phyloP scores from a whole-genome alignment of 331 rosid genomes.

The Erythrophleum ivorense region DNA sequence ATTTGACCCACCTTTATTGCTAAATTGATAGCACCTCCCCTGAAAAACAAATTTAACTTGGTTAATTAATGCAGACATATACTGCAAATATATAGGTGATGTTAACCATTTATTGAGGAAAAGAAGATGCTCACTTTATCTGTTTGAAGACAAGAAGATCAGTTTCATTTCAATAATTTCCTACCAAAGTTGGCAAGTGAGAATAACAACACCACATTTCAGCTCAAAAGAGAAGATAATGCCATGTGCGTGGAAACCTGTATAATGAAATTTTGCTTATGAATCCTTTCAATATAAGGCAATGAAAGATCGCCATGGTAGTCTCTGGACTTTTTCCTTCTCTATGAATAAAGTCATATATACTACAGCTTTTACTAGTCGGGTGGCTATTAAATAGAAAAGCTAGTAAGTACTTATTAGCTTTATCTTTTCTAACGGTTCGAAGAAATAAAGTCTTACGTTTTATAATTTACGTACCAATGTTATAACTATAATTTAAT shows the following conservation, averaged over 20 bases:
- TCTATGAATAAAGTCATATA: too few species aligned
- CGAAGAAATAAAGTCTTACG: too few species aligned
- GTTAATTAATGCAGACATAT: too few species aligned
- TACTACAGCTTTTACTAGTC: too few species aligned
- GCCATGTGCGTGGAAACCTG: background rate
- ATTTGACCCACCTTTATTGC: background rate
- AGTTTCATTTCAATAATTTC: slow-evolving; percentile 13
- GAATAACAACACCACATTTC: slow-evolving; percentile 7
- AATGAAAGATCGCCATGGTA: background rate
- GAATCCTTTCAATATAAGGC: slow-evolving; percentile 33
- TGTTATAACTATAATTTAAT: too few species aligned
- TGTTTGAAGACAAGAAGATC: slow-evolving; percentile 46
- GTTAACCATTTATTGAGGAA: slow-evolving; percentile 11
- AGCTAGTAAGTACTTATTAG: too few species aligned
- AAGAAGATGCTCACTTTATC: slow-evolving; percentile 29
- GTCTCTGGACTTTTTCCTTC: too few species aligned
- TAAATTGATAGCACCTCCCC: background rate
- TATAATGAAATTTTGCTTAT: slow-evolving; percentile 23
- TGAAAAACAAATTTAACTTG: background rate
- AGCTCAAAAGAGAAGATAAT: background rate
- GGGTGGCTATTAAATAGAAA: background rate
- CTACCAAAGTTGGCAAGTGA: slow-evolving; percentile 27
- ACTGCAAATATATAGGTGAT: background rate
- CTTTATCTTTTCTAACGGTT: too few species aligned
- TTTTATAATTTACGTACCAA: too few species aligned